Conservation (phyloP, 2,329 filamentous ascomycete genomes). For the Pseudogymnoascus sp. region DNA sequence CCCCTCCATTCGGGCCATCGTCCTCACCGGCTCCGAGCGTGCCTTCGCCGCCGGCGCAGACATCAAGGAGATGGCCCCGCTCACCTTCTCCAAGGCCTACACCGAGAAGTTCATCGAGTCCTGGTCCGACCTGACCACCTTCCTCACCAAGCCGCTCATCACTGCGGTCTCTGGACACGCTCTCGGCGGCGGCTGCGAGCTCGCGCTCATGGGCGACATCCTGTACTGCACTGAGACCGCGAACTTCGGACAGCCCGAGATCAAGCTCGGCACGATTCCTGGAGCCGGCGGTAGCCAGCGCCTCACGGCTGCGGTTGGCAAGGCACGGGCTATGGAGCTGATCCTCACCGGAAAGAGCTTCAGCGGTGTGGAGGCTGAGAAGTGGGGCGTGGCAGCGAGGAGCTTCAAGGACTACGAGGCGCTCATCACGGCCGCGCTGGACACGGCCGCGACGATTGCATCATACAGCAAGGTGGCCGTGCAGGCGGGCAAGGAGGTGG, state of each 20-base stretch:
- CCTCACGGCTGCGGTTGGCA: conserved; percentile 73
- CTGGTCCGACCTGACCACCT: conserved; percentile 80
- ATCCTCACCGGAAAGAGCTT: conserved; percentile 83
- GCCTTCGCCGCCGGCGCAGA: conserved; percentile 95
- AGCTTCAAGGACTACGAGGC: conserved; percentile 74
- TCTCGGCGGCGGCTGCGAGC: conserved; percentile 89
- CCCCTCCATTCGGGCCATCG: conserved; percentile 63
- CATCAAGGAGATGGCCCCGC: conserved; percentile 97
- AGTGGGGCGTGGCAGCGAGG: conserved; percentile 84
- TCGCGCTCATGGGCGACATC: conserved; percentile 96
- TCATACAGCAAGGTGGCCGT: conserved; percentile 80
- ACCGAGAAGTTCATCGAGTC: conserved; percentile 86
- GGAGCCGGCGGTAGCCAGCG: conserved; percentile 89
- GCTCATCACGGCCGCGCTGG: conserved; percentile 71
- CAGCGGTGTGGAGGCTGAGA: conserved; percentile 72
- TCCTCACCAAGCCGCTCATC: conserved; percentile 88
- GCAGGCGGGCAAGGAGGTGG: conserved; percentile 91
- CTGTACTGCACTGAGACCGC: conserved; percentile 81
- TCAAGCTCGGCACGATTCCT: conserved; percentile 88
- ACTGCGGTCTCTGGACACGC: conserved; percentile 92
- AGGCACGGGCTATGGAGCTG: conserved; percentile 84
- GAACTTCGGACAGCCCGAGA: conserved; percentile 94
- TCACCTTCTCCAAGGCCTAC: conserved; percentile 85
- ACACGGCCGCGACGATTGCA: conserved; percentile 85
- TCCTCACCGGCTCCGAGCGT: conserved; percentile 82